phyloP scores from a whole-genome alignment of 331 rosid genomes.

The Ulmus americana region DNA sequence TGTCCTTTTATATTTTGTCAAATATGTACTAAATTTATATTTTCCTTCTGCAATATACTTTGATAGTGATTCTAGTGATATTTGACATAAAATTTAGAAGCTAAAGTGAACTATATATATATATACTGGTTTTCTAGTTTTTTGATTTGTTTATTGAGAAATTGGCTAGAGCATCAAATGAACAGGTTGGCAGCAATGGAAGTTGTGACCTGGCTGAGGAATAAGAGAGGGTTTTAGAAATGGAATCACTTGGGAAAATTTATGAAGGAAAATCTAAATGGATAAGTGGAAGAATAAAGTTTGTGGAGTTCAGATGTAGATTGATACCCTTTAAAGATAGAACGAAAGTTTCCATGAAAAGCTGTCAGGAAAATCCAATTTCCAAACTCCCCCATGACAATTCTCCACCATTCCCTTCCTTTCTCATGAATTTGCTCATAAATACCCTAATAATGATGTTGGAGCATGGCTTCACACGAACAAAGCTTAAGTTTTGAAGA shows the following conservation, averaged over 20 bases:
- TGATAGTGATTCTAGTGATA: too few relatives aligned
- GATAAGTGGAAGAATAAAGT: constrained; percentile 30
- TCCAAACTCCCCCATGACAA: constrained; percentile 3
- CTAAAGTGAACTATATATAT: too few relatives aligned
- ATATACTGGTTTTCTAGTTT: background rate
- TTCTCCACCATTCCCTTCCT: background rate
- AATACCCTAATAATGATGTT: too few relatives aligned
- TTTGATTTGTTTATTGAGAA: background rate
- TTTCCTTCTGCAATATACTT: too few relatives aligned
- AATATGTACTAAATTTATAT: too few relatives aligned
- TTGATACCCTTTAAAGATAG: constrained; percentile 18
- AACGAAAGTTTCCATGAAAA: constrained; percentile 21
- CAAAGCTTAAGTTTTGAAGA: too few relatives aligned
- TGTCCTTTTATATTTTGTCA: too few relatives aligned
- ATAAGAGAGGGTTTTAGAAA: constrained; percentile 20
- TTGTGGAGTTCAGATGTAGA: constrained; percentile 21
- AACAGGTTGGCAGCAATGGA: constrained; percentile 39
- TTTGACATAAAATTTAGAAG: too few relatives aligned
- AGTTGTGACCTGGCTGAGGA: constrained; percentile 35
- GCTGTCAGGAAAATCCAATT: constrained; percentile 17
- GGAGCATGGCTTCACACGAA: too few relatives aligned
- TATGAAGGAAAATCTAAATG: constrained; percentile 19
- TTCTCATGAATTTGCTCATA: background rate
- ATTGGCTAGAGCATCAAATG: constrained; percentile 22
- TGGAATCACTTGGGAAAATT: constrained; percentile 6